These are phyloP conservation scores for Penicillium longicatenatum DNA, from an alignment of 495 filamentous ascomycete genomes.

Conservation along the genomic window DNA sequence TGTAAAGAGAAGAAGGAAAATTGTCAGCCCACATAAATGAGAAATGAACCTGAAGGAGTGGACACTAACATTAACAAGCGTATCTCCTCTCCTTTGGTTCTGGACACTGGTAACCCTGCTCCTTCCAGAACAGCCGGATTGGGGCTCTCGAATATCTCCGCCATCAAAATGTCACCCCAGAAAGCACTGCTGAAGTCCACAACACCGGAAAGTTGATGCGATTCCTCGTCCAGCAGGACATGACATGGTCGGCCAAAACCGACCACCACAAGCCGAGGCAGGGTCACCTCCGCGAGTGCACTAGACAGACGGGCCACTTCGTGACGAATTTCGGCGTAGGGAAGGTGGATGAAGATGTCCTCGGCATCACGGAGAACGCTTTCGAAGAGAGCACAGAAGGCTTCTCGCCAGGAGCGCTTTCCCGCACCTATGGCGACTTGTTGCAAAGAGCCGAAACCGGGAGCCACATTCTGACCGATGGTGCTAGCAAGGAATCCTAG, in stretches of 20 bases:
- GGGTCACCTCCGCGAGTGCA: slow-evolving; percentile 56
- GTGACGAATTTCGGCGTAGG: slow-evolving; percentile 63
- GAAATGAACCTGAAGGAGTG: background rate
- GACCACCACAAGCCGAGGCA: slow-evolving; percentile 59
- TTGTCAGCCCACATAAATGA: background rate
- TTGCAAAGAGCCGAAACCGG: slow-evolving; percentile 52
- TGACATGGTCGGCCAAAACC: slow-evolving; percentile 57
- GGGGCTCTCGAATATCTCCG: slow-evolving; percentile 43
- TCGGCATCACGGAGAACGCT: slow-evolving; percentile 67
- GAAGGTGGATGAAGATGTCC: slow-evolving; percentile 66
- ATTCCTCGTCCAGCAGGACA: slow-evolving; percentile 57
- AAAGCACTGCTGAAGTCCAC: slow-evolving; percentile 49
- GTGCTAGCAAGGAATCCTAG: slow-evolving; percentile 35
- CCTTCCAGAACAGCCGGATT: slow-evolving; percentile 40
- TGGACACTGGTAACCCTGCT: slow-evolving; percentile 32
- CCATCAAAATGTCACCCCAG: slow-evolving; percentile 54
- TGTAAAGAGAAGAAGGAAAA: slow-evolving; percentile 12
- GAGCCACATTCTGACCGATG: slow-evolving; percentile 43
- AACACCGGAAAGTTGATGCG: slow-evolving; percentile 46
- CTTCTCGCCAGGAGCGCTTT: slow-evolving; percentile 59
- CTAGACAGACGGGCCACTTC: slow-evolving; percentile 48
- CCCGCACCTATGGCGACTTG: slow-evolving; percentile 51
- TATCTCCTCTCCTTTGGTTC: slow-evolving; percentile 26
- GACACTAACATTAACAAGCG: slow-evolving; percentile 41
- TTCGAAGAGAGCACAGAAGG: slow-evolving; percentile 63